These are phyloP conservation scores for Leccinum pachyderme DNA, from an alignment of 1,284 basidiomycete species.

Conservation along the genomic window DNA sequence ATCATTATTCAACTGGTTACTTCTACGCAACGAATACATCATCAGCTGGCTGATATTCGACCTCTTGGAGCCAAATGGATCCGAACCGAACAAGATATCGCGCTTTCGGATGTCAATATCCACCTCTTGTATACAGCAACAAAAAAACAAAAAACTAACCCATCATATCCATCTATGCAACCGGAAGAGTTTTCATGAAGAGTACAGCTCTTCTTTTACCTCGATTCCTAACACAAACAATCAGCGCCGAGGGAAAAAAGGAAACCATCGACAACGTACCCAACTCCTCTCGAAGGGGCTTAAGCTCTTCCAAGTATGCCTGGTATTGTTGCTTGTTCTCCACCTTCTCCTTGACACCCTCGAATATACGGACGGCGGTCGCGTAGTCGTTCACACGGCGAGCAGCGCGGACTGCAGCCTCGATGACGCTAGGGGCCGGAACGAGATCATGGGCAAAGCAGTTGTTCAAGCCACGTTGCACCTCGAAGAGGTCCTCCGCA, in stretches of 20 bases:
- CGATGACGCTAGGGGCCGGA: conserved; percentile 94
- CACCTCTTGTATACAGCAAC: not conserved
- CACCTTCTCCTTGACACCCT: conserved; percentile 90
- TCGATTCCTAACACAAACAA: conserved; percentile 34
- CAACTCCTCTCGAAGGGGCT: conserved; percentile 82
- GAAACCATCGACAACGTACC: conserved; percentile 53
- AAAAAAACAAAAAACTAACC: conserved; percentile 15
- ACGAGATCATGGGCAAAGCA: conserved; percentile 99
- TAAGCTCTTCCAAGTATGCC: conserved; percentile 86
- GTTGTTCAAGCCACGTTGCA: conserved; percentile 98
- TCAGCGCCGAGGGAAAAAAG: not conserved
- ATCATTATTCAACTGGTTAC: too few relatives aligned
- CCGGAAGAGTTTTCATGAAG: conserved; percentile 24
- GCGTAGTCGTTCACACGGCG: conserved; percentile 96
- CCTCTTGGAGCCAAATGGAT: too few relatives aligned
- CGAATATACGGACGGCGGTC: conserved; percentile 94
- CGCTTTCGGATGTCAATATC: conserved; percentile 10
- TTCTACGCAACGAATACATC: too few relatives aligned
- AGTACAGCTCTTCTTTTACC: conserved; percentile 47
- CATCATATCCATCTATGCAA: conserved; percentile 12
- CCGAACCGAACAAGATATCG: too few relatives aligned
- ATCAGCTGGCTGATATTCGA: too few relatives aligned
- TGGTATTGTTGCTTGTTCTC: conserved; percentile 94
- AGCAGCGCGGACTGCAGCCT: conserved; percentile 90
- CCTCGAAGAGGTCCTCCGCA: conserved; percentile 95